A percentile compares a stretch with the other conserved stretches of the same genome.
These are phyloP conservation scores for Arachis hypogaea DNA, from an alignment of 306 rosid species.

Conservation along the genomic window DNA sequence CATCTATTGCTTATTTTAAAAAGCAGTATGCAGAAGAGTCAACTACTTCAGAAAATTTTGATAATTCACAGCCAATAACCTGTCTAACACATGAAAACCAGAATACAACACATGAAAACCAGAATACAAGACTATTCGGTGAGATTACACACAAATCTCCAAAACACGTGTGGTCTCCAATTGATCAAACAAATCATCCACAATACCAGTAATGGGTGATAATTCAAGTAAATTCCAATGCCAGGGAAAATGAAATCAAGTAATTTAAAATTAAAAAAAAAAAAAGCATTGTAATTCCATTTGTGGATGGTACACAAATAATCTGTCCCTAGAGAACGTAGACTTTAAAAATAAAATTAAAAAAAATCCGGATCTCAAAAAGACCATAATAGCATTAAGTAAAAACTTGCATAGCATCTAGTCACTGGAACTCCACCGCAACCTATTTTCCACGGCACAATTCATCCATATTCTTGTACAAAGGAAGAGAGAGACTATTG, in stretches of 20 bases:
- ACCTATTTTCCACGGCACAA: constrained; percentile 13
- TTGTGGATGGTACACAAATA: constrained; percentile 39
- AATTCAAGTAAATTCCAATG: background rate
- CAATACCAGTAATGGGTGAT: background rate
- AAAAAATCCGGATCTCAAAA: constrained; percentile 37
- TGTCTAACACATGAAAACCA: no score
- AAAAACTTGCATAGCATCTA: constrained; percentile 19
- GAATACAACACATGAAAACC: no score
- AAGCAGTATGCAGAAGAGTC: no score
- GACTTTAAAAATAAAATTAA: background rate
- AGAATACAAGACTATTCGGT: no score
- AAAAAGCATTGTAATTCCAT: constrained; percentile 28
- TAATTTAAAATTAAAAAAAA: background rate
- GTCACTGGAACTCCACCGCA: constrained; percentile 29
- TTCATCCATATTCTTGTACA: constrained; percentile 31
- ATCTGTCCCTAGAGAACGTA: constrained; percentile 24
- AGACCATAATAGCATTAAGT: constrained; percentile 38
- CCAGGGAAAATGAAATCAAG: background rate
- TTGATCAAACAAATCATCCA: no score
- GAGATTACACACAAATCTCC: no score
- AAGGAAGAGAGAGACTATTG: background rate
- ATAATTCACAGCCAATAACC: no score
- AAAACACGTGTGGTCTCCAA: no score
- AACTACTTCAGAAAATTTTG: no score
- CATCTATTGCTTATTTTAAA: no score